phyloP scores from a whole-genome alignment of 2,329 filamentous ascomycete species.

The Trichoderma sp. region DNA sequence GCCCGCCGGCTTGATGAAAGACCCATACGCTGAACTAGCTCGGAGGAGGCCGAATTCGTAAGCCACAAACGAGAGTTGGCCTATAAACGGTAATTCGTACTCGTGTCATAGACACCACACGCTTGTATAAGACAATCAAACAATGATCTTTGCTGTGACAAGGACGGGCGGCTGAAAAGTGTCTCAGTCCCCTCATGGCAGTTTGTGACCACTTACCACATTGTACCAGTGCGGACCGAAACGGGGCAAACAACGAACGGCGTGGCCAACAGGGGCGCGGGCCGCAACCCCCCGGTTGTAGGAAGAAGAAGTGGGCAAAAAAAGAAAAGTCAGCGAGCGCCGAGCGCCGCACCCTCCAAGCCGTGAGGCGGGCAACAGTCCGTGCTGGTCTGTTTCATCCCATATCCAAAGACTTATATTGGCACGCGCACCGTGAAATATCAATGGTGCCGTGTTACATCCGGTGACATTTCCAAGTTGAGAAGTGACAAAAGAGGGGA shows the following conservation, averaged over 20 bases:
- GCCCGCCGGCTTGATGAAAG: not conserved
- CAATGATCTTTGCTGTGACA: not conserved
- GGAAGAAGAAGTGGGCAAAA: not conserved
- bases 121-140: not conserved
- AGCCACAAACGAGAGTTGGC: not conserved
- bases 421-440: not conserved
- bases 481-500: not conserved
- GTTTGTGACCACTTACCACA: not conserved
- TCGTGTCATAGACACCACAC: not conserved
- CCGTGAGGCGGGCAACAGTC: not conserved
- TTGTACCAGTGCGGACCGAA: not conserved
- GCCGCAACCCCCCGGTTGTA: not conserved
- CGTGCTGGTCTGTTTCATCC: not conserved
- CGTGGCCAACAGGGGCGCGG: not conserved
- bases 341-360: not conserved
- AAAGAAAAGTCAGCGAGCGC: not conserved
- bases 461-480: not conserved
- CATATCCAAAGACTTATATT: not conserved
- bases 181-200: not conserved
- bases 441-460: not conserved
- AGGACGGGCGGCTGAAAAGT: not conserved
- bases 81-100: not conserved
- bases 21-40: not conserved
- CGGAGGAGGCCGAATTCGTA: slow-evolving; percentile 4
- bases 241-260: not conserved